Conservation (phyloP, 768 basidiomycete species). For the Tricholomella constricta region DNA sequence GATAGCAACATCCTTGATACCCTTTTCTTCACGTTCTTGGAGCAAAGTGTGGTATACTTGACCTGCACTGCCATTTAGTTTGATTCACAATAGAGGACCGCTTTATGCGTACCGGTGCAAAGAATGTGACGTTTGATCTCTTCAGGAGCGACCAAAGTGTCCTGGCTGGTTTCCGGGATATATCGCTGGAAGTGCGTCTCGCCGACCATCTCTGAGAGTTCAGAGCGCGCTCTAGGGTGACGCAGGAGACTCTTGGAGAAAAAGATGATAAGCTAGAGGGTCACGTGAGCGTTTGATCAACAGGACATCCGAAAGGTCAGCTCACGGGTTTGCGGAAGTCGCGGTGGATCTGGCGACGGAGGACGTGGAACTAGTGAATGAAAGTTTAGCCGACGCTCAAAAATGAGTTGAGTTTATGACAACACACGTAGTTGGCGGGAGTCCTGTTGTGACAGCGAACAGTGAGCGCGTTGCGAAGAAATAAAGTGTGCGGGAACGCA, state of each 20-base stretch:
- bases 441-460: no score
- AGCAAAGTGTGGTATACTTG: constrained; percentile 93
- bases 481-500: constrained; percentile 38
- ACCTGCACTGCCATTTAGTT: constrained; percentile 42
- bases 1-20: constrained; percentile 92
- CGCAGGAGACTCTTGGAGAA: constrained; percentile 97
- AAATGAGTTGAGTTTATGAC: background rate
- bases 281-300: background rate
- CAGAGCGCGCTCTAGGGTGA: constrained; percentile 88
- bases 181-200: constrained; percentile 94
- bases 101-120: constrained; percentile 60
- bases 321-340: constrained; percentile 96
- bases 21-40: constrained; percentile 87
- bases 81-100: background rate
- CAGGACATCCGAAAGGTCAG: background rate
- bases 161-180: constrained; percentile 79
- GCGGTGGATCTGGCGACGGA: constrained; percentile 94
- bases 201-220: constrained; percentile 84
- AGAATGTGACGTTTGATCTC: constrained; percentile 91
- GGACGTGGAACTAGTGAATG: constrained; percentile 79
- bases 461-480: no score
- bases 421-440: constrained; percentile 86
- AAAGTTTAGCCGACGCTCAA: constrained; percentile 2
- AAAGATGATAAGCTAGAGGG: constrained; percentile 78
- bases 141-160: constrained; percentile 74